phyloP scores from a whole-genome alignment of 306 rosid genomes.

The Heteromeles arbutifolia region DNA sequence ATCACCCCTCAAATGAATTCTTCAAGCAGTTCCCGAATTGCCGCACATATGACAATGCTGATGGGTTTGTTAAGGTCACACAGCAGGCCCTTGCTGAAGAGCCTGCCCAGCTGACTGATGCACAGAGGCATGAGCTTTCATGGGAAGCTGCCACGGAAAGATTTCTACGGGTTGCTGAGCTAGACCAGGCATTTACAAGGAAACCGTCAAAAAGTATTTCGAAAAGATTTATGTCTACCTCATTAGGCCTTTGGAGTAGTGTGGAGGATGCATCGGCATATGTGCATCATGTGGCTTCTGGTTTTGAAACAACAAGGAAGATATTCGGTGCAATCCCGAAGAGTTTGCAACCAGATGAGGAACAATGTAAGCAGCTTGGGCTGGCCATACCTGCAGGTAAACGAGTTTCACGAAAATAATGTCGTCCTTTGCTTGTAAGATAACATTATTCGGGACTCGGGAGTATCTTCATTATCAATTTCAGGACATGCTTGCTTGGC shows the following conservation, averaged over 20 bases:
- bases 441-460: neutral
- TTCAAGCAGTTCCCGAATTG: conserved; percentile 93
- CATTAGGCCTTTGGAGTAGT: conserved; percentile 34
- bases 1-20: conserved; percentile 91
- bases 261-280: conserved; percentile 62
- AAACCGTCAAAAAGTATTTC: conserved; percentile 30
- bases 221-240: conserved; percentile 41
- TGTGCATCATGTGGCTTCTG: conserved; percentile 63
- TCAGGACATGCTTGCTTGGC: neutral
- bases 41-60: conserved; percentile 38
- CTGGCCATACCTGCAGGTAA: conserved; percentile 28
- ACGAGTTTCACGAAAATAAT: conserved; percentile 28
- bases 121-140: conserved; percentile 55
- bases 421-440: neutral
- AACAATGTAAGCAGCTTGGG: conserved; percentile 68
- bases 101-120: conserved; percentile 62
- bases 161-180: conserved; percentile 51
- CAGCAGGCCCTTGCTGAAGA: conserved; percentile 50
- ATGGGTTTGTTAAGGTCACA: conserved; percentile 56
- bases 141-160: conserved; percentile 94
- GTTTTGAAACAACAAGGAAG: conserved; percentile 65
- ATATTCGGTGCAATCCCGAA: conserved; percentile 82
- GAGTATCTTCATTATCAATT: neutral
- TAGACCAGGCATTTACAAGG: conserved; percentile 31
- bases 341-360: conserved; percentile 79